These are phyloP conservation scores for Fraxinus greggii DNA, from an alignment of 305 asterid species.

Conservation along the genomic window DNA sequence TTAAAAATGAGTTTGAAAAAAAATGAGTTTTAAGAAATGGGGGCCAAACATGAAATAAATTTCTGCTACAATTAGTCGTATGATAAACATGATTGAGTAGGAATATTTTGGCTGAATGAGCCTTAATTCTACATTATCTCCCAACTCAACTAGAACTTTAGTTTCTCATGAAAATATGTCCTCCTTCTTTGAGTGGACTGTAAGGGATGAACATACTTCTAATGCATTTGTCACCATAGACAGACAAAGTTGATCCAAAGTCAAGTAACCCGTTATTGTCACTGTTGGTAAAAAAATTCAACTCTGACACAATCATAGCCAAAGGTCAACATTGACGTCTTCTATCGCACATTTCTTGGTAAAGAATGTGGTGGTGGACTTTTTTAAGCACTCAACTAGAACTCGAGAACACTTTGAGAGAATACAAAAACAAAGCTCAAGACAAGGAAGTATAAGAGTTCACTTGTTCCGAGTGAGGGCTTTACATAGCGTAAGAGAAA, in stretches of 20 bases:
- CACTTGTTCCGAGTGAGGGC: neutral
- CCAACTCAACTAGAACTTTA: neutral
- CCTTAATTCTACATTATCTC: neutral
- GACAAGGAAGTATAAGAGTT: neutral
- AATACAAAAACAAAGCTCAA: neutral
- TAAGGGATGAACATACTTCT: neutral
- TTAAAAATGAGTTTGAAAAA: neutral
- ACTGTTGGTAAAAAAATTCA: neutral
- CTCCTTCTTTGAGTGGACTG: neutral
- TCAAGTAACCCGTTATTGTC: neutral
- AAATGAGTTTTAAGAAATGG: neutral
- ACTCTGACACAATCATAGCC: neutral
- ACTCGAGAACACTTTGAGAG: neutral
- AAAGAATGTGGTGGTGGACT: neutral
- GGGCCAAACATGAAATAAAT: neutral
- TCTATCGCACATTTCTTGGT: neutral
- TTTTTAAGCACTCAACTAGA: neutral
- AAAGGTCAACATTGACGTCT: neutral
- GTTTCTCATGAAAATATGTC: neutral
- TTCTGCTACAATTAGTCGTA: neutral
- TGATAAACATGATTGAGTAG: neutral
- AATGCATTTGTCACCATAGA: neutral
- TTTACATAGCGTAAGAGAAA: neutral
- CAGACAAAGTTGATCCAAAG: neutral
- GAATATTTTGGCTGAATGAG: neutral